phyloP scores from a whole-genome alignment of 768 basidiomycete genomes.

The Artomyces pyxidatus region DNA sequence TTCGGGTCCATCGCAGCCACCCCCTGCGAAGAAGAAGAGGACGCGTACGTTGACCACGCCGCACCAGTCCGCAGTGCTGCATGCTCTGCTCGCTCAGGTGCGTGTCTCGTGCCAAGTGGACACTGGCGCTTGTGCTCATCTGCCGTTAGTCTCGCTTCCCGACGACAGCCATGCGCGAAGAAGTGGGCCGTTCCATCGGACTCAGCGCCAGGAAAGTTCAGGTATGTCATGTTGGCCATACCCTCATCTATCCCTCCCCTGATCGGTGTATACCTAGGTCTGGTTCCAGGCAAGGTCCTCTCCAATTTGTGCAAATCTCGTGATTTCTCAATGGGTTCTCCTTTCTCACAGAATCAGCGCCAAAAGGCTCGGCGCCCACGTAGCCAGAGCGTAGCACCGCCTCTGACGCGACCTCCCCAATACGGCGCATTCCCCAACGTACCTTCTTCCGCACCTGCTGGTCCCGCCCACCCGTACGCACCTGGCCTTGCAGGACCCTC shows the following conservation, averaged over 20 bases:
- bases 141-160: slow-evolving; percentile 72
- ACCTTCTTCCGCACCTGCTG: slow-evolving; percentile 25
- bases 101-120: slow-evolving; percentile 13
- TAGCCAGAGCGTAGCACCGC: slow-evolving; percentile 42
- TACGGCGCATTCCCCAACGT: slow-evolving; percentile 53
- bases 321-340: slow-evolving; percentile 13
- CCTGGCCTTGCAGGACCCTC: too few species aligned
- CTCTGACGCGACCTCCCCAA: slow-evolving; percentile 44
- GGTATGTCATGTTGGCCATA: slow-evolving; percentile 36
- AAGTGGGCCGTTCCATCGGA: slow-evolving; percentile 82
- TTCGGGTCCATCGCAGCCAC: slow-evolving; percentile 26
- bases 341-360: slow-evolving; percentile 62
- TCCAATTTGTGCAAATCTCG: slow-evolving; percentile 2
- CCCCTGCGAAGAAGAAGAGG: slow-evolving; percentile 66
- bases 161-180: slow-evolving; percentile 79
- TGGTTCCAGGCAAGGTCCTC: slow-evolving; percentile 74
- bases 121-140: neutral
- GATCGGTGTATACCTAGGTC: slow-evolving; percentile 63
- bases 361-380: slow-evolving; percentile 80
- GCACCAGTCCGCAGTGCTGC: slow-evolving; percentile 82
- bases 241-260: slow-evolving; percentile 21
- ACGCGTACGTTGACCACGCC: slow-evolving; percentile 82
- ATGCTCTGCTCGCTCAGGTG: slow-evolving; percentile 82
- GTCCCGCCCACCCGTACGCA: slow-evolving; percentile 17
- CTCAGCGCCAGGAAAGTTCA: slow-evolving; percentile 86